phyloP scores from a whole-genome alignment of 805 yeast species.

The Candida silvicultrix region DNA sequence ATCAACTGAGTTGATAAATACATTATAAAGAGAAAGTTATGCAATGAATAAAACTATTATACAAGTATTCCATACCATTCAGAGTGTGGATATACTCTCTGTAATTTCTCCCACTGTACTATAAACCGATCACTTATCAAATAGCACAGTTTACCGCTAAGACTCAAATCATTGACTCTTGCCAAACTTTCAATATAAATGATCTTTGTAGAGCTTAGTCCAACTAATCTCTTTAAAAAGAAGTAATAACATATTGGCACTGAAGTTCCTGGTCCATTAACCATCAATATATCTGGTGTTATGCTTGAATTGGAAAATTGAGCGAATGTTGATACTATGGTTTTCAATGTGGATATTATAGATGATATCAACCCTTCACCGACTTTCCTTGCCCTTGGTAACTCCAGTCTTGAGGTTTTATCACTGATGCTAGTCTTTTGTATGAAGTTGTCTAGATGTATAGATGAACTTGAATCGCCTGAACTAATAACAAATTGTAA shows the following conservation, averaged over 20 bases:
- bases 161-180: conserved; percentile 65
- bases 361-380: conserved; percentile 48
- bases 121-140: conserved; percentile 72
- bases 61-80: conserved; percentile 79
- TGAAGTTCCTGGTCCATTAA: conserved; percentile 82
- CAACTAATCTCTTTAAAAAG: conserved; percentile 43
- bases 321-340: conserved; percentile 27
- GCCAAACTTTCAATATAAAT: conserved; percentile 86
- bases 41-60: conserved; percentile 27
- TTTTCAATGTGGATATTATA: conserved; percentile 34
- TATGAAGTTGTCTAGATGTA: conserved; percentile 18
- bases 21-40: too few relatives aligned
- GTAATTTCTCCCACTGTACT: conserved; percentile 83
- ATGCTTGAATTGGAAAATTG: conserved; percentile 18
- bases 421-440: conserved; percentile 9
- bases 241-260: conserved; percentile 60
- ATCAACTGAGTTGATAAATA: too few relatives aligned
- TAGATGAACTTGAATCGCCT: conserved; percentile 45
- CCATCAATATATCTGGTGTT: conserved; percentile 38
- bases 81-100: conserved; percentile 44
- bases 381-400: conserved; percentile 56
- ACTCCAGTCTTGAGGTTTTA: conserved; percentile 15
- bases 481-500: conserved; percentile 35
- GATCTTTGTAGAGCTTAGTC: conserved; percentile 45
- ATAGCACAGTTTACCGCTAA: conserved; percentile 67